Base-by-base conservation (phyloP, 2,329 filamentous ascomycete genomes). In the Scorias spongiosa region DNA sequence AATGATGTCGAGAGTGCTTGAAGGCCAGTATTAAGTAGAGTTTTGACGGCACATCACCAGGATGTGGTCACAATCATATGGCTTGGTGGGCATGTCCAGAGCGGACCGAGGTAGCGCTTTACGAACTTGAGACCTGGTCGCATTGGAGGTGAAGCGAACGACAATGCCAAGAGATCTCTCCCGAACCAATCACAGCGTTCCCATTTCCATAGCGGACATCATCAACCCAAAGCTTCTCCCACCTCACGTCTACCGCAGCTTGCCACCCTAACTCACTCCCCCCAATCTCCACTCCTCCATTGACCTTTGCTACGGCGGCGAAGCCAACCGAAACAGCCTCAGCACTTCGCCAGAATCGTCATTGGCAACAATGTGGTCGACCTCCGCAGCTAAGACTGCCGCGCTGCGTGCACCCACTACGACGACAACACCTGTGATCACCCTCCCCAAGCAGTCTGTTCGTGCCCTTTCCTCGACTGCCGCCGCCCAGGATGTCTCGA, bases 401-500 rank as follows among this genome's bases (percentile, higher is more conserved):
- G 52, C 57, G 29, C 56, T 54, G 48, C 49, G 49, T 49, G 50
- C 53, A 48, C 47, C 49, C 42, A 48, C 49, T 40, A 42, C 46
- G 15, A 36, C 32, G 9, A 12, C 32, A 36, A 12, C 32, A 3
- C 32, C 32, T 9, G 15, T 36, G 11, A 15, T 36, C 41, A 46
- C 47, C 36, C 45, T 55, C 41, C 46, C 54, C 37, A 57, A 57
- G 45, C 50, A 44, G 32, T 49, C 54, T 37, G 49, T 64, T 55
- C 63, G 60, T 51, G 42, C 53, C 32, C 51, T 57, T 41, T 47
- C 50, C 36, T 53, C 51, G 45, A 53, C 53, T 39, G 48, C 53
- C 54, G 48, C 48, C 54, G 61, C 51, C n/a, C 46, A 49, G 37
- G 50, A 54, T 54, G 61, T 50, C n/a, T 46, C 48, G 34, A 52